Evolutionary conservation across 768 basidiomycete species (phyloP).

Genomic region (Pholiota microspora): DNA sequence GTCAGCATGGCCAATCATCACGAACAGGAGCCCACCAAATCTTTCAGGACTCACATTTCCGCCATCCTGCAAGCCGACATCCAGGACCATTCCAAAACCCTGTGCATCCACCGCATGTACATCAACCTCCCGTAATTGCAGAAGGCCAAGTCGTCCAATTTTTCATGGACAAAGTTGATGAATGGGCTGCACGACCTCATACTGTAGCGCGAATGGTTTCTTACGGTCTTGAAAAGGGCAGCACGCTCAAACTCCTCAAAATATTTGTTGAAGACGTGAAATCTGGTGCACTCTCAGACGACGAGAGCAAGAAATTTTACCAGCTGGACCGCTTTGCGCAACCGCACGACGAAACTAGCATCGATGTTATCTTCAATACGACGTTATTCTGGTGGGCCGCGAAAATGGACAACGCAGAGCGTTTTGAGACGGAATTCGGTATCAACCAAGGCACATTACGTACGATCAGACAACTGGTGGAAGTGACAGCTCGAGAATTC

Average conservation of each 20-base stretch:
- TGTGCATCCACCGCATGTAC: background rate
- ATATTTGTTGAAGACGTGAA: conserved; percentile 39
- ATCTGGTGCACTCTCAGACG: conserved; percentile 28
- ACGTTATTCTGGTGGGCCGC: conserved; percentile 54
- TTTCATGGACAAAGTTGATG: conserved; percentile 33
- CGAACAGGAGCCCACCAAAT: no score
- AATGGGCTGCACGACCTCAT: conserved; percentile 34
- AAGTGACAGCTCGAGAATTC: conserved; percentile 37
- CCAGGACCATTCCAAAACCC: background rate
- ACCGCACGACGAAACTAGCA: conserved; percentile 21
- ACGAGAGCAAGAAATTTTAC: conserved; percentile 24
- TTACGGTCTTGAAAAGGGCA: conserved; percentile 45
- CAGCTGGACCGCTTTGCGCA: conserved; percentile 42
- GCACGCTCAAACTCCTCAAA: conserved; percentile 40
- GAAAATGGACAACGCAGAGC: conserved; percentile 12
- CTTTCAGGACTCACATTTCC: background rate
- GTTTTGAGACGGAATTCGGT: conserved; percentile 4
- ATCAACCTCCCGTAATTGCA: conserved; percentile 8
- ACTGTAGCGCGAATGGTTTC: conserved; percentile 39
- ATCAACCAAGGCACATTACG: conserved; percentile 33
- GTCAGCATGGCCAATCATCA: no score
- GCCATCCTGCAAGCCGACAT: background rate
- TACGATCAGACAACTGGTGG: conserved; percentile 33
- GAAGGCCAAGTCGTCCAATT: conserved; percentile 20
- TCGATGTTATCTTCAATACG: conserved; percentile 50